Evolutionary conservation across 2,329 filamentous ascomycete species (phyloP), one percentile per base, ranked within the genome.

Genomic region (Aspergillus chevalieri): DNA sequence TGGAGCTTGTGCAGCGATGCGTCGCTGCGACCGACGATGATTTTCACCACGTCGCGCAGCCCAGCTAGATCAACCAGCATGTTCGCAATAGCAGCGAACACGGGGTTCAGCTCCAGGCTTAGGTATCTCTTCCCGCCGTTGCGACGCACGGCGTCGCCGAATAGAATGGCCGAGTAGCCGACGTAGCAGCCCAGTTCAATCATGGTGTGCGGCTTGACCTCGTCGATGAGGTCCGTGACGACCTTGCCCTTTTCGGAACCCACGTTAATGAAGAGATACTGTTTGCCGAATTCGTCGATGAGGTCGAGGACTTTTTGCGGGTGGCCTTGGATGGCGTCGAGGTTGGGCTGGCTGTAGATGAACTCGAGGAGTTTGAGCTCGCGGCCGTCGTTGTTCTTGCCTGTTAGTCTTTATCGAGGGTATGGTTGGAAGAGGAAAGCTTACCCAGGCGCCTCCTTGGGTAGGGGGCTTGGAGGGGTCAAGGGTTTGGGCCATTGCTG

Each of bases 101-200:
- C 83, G 1, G 86, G 82, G 58, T 85, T 87, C 59, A 81, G 74
- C 64, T 93, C 89, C 4, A 93, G 72, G 58, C 83, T 87, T 65
- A 79, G 84, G 69, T 89, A 91, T 21, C 74, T 72, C 56, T 78
- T 75, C 3, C 85, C 86, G 9, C 84, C 85, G 3, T 78, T 78
- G 45, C 78, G 75, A 50, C 79, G 79, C 14, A 88, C 72, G 0
- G 84, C 83, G 33, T 82, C 76, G 42, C 81, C 86, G 61, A 91
- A 92, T 1, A 89, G 75, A 51, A 93, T 82, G 51, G 84, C 84
- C 0, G 87, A 92, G 73, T 93, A 93, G 39, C 88, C 88, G 17
- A 90, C 78, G 66, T 92, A 93, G 44, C 86, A 85, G 43, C 89
- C 88, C 0, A 93, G 76, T 64, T 94, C 88, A 43, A 92, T 80